Percentiles rank a stretch among this genome's conserved stretches.
Evolutionary conservation across 352 stramenopile genomes (phyloP).

Genomic region (Blastocystis sp.): DNA sequence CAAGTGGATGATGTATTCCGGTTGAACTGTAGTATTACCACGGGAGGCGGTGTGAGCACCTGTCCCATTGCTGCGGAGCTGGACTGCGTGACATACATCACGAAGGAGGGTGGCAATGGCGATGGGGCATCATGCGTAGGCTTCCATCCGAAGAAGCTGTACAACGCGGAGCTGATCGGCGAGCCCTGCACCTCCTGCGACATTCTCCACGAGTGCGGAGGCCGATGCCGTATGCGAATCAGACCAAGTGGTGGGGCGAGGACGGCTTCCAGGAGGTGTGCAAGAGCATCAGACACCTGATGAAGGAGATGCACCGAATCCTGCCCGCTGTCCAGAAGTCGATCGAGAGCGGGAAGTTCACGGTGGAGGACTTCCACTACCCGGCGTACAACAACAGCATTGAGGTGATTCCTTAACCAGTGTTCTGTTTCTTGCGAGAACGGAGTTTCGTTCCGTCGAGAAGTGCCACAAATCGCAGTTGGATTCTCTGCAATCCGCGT

Average conservation of each 20-base stretch:
- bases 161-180: slow-evolving; percentile 71
- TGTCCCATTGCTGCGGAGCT: slow-evolving; percentile 73
- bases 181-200: slow-evolving; percentile 72
- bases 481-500: not conserved
- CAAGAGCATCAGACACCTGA: slow-evolving; percentile 72
- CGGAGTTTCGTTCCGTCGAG: not conserved
- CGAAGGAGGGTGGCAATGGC: slow-evolving; percentile 66
- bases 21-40: slow-evolving; percentile 68
- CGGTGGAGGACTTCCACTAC: slow-evolving; percentile 73
- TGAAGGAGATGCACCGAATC: slow-evolving; percentile 73
- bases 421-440: slow-evolving; percentile 24
- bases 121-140: not conserved
- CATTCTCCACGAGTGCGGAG: slow-evolving; percentile 73
- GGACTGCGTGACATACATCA: slow-evolving; percentile 71
- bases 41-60: slow-evolving; percentile 72
- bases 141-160: slow-evolving; percentile 72
- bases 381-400: slow-evolving; percentile 74
- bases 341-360: slow-evolving; percentile 72
- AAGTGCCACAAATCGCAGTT: not conserved
- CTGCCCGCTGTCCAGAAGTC: slow-evolving; percentile 71
- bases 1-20: slow-evolving; percentile 55
- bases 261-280: slow-evolving; percentile 73
- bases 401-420: slow-evolving; percentile 72
- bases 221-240: slow-evolving; percentile 73
- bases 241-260: slow-evolving; percentile 74